A percentile compares a stretch with the other conserved stretches of the same genome.
Evolutionary conservation across 192 early-diverging fungal genomes (phyloP).

Genomic region (Umbelopsis sp.): DNA sequence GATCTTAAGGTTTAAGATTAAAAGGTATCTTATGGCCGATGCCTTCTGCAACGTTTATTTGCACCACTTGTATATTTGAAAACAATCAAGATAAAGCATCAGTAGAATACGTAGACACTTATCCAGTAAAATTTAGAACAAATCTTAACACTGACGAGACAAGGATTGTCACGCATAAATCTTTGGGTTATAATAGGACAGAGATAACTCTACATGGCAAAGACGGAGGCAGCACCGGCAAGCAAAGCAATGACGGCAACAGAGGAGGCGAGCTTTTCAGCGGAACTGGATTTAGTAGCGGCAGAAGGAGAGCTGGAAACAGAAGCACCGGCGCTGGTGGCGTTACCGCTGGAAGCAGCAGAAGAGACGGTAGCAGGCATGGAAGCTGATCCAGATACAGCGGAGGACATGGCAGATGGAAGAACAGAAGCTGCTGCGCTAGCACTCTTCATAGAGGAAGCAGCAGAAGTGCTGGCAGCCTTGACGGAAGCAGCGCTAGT

Average conservation of each 20-base stretch:
- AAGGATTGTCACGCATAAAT: too few relatives aligned
- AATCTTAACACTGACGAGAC: too few relatives aligned
- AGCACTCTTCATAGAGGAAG: not conserved
- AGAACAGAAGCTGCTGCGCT: not conserved
- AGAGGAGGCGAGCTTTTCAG: slow-evolving; percentile 7
- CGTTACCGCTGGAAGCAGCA: not conserved
- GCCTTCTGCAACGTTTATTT: too few relatives aligned
- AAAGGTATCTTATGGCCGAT: too few relatives aligned
- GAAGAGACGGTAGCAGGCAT: not conserved
- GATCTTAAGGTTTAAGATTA: too few relatives aligned
- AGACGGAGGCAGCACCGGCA: slow-evolving; percentile 9
- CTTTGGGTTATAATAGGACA: not conserved
- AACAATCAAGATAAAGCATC: too few relatives aligned
- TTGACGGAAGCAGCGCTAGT: slow-evolving; percentile 28
- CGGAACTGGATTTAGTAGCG: not conserved
- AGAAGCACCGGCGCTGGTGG: not conserved
- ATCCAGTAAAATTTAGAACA: too few relatives aligned
- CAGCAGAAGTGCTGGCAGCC: slow-evolving; percentile 28
- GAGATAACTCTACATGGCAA: not conserved
- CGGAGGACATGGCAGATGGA: not conserved
- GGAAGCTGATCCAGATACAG: not conserved
- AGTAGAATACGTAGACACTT: too few relatives aligned
- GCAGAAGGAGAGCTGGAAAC: not conserved
- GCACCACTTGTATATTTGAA: too few relatives aligned
- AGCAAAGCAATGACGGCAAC: slow-evolving; percentile 5